phyloP scores from a whole-genome alignment of 129 eudicot species.

The Flaveria trinervia region DNA sequence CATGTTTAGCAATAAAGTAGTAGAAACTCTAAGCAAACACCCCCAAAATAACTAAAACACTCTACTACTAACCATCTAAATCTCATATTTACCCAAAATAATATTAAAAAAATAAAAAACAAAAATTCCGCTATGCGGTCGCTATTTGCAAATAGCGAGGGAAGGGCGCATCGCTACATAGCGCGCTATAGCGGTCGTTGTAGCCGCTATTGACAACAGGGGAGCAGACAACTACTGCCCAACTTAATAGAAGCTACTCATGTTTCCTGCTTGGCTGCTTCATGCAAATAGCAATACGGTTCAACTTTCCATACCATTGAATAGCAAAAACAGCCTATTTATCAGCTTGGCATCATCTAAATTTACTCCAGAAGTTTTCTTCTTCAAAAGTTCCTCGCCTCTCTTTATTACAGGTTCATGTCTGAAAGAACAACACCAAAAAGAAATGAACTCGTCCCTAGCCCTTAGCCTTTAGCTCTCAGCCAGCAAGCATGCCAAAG shows the following conservation, averaged over 20 bases:
- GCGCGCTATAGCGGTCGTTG: no score
- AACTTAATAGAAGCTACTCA: constrained; percentile 21
- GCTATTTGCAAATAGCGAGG: no score
- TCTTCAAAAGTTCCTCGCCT: constrained; percentile 92
- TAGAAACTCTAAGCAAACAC: no score
- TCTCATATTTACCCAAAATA: no score
- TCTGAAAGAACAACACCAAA: constrained; percentile 44
- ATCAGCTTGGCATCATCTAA: constrained; percentile 76
- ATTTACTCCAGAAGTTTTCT: constrained; percentile 74
- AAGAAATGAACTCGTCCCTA: constrained; percentile 18
- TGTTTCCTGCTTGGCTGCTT: constrained; percentile 30
- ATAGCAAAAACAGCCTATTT: constrained; percentile 63
- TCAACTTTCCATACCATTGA: constrained; percentile 66
- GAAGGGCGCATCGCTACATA: no score
- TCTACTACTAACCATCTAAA: no score
- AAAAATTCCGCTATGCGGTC: no score
- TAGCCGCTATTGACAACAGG: no score
- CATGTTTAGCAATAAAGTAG: no score
- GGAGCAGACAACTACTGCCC: constrained; percentile 29
- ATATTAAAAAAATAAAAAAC: no score
- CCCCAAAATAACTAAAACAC: no score
- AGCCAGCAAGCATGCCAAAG: constrained; percentile 14
- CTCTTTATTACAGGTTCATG: constrained; percentile 80
- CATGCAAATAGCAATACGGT: constrained; percentile 17
- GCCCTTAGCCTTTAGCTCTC: not conserved